phyloP scores from a whole-genome alignment of 1,284 basidiomycete genomes.

The Trichosporon inkin region DNA sequence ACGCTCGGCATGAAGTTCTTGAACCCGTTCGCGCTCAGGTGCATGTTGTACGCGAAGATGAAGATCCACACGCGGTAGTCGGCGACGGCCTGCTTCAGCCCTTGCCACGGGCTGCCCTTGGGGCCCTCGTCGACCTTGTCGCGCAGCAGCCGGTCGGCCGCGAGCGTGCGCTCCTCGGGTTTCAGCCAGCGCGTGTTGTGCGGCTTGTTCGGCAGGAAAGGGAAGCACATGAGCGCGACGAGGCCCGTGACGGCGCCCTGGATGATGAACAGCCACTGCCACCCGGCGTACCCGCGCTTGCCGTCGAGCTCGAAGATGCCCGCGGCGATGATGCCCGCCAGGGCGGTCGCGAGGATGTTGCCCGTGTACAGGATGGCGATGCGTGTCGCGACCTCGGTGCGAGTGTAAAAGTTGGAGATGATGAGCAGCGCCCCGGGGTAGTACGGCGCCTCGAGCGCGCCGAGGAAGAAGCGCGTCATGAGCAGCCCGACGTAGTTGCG shows the following conservation, averaged over 20 bases:
- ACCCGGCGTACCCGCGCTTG: constrained; percentile 21
- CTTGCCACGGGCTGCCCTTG: constrained; percentile 29
- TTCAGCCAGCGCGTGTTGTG: constrained; percentile 21
- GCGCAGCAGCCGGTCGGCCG: constrained; percentile 21
- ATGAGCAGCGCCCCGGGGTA: constrained; percentile 44
- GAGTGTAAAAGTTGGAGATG: constrained; percentile 44
- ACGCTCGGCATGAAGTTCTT: constrained; percentile 38
- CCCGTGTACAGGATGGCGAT: constrained; percentile 42
- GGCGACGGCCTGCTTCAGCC: constrained; percentile 32
- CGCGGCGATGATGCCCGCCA: constrained; percentile 26
- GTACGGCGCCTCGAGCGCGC: constrained; percentile 37
- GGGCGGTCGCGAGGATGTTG: constrained; percentile 27
- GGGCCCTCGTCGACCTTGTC: constrained; percentile 31
- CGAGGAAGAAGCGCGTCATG: constrained; percentile 44
- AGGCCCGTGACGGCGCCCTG: constrained; percentile 20
- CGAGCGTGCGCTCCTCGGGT: constrained; percentile 17
- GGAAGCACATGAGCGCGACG: constrained; percentile 15
- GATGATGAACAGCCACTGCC: constrained; percentile 30
- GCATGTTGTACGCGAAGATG: constrained; percentile 29
- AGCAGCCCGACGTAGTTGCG: constrained; percentile 36
- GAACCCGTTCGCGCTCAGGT: constrained; percentile 33
- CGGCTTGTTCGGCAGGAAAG: constrained; percentile 21
- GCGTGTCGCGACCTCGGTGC: constrained; percentile 43
- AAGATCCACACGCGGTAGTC: constrained; percentile 38
- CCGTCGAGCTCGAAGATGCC: constrained; percentile 25